phyloP scores from a whole-genome alignment of 1,139 yeast species.

The Insectozyma bohioensis region DNA sequence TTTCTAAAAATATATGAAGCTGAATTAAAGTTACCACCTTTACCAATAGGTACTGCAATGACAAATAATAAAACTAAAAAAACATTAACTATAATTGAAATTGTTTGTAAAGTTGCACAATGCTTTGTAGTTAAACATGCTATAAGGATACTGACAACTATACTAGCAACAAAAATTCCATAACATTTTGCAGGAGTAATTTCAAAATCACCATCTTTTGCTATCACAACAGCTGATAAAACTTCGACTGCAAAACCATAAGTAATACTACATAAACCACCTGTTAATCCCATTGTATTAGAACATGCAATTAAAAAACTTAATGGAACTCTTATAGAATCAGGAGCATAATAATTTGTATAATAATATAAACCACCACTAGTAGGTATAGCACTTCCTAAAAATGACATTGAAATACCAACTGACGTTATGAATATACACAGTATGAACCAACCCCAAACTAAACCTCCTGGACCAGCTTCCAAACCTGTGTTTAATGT shows the following conservation, averaged over 20 bases:
- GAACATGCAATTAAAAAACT: slow-evolving; percentile 48
- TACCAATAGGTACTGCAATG: slow-evolving; percentile 66
- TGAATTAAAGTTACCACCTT: slow-evolving; percentile 28
- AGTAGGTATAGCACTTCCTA: slow-evolving; percentile 69
- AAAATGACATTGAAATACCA: slow-evolving; percentile 9
- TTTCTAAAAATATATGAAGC: slow-evolving; percentile 53
- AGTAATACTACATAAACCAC: slow-evolving; percentile 38
- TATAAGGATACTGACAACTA: slow-evolving; percentile 26
- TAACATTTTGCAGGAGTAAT: slow-evolving; percentile 32
- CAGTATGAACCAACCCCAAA: slow-evolving; percentile 2
- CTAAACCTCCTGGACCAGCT: slow-evolving; percentile 5
- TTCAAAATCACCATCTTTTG: slow-evolving; percentile 31
- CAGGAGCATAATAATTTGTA: slow-evolving; percentile 42
- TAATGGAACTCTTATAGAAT: slow-evolving; percentile 30
- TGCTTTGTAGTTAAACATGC: slow-evolving; percentile 38
- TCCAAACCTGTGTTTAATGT: slow-evolving; percentile 7
- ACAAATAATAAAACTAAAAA: slow-evolving; percentile 55
- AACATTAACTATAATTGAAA: slow-evolving; percentile 57
- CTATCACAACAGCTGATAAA: slow-evolving; percentile 34
- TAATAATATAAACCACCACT: slow-evolving; percentile 69
- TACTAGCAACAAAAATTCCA: slow-evolving; percentile 38
- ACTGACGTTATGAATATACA: background rate
- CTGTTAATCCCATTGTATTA: slow-evolving; percentile 35
- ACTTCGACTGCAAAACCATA: slow-evolving; percentile 40
- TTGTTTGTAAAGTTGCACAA: slow-evolving; percentile 58